phyloP scores from a whole-genome alignment of 768 basidiomycete species.

The Suillus placidus region DNA sequence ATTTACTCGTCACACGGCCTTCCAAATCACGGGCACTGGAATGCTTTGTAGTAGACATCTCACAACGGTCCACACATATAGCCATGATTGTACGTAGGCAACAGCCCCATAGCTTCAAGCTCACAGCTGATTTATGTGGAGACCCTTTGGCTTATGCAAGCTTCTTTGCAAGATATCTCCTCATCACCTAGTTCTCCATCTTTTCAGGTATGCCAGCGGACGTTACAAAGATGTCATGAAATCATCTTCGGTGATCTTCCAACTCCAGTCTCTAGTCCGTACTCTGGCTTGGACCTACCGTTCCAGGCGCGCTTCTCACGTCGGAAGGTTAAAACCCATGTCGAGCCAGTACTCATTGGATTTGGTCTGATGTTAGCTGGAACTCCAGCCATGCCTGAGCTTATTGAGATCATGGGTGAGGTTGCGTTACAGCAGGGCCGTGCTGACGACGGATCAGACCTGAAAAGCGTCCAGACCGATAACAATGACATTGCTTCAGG shows the following conservation, averaged over 20 bases:
- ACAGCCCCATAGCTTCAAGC: conserved; percentile 19
- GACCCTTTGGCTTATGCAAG: conserved; percentile 99
- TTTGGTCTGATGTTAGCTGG: conserved; percentile 82
- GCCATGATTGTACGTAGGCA: conserved; percentile 83
- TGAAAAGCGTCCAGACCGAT: conserved; percentile 50
- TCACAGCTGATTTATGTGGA: conserved; percentile 32
- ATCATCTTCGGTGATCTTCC: conserved; percentile 94
- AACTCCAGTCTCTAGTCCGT: conserved; percentile 64
- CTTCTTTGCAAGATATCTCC: conserved; percentile 80
- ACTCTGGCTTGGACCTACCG: conserved; percentile 58
- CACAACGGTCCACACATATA: conserved; percentile 90
- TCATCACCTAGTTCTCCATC: conserved; percentile 60
- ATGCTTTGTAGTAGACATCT: conserved; percentile 87
- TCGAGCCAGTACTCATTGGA: conserved; percentile 80
- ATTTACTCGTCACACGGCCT: conserved; percentile 91
- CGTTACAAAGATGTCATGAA: conserved; percentile 89
- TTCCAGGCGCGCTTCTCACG: conserved; percentile 50
- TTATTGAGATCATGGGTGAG: conserved; percentile 75
- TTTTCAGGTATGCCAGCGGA: conserved; percentile 89
- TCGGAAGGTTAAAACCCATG: conserved; percentile 71
- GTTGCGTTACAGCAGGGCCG: conserved; percentile 92
- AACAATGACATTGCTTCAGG: conserved; percentile 46
- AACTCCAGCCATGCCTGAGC: conserved; percentile 69
- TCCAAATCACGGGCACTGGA: conserved; percentile 92
- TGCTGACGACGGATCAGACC: conserved; percentile 55